phyloP scores from a whole-genome alignment of 352 stramenopile species.

The Pythium graminicola region DNA sequence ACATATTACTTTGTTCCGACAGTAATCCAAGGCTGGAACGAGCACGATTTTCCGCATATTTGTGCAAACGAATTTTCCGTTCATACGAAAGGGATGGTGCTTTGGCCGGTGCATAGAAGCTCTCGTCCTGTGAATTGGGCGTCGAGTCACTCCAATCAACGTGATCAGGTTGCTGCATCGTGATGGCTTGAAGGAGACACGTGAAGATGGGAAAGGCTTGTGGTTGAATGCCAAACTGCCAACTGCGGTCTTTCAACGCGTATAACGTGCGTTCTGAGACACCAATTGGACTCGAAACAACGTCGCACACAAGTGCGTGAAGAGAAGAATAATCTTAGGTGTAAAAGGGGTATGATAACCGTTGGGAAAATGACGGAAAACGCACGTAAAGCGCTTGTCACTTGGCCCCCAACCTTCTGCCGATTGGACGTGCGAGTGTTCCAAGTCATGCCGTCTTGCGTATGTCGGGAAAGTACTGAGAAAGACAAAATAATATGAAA shows the following conservation, averaged over 20 bases:
- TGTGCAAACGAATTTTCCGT: conserved; percentile 76
- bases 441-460: conserved; percentile 5
- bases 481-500: conserved; percentile 17
- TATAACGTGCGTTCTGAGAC: background rate
- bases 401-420: conserved; percentile 6
- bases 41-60: conserved; percentile 80
- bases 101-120: conserved; percentile 44
- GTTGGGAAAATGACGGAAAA: background rate
- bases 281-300: background rate
- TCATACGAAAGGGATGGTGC: conserved; percentile 79
- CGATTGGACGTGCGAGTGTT: background rate
- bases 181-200: background rate
- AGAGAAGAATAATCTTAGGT: background rate
- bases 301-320: background rate
- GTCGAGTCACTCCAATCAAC: conserved; percentile 64
- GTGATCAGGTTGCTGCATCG: conserved; percentile 14
- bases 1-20: conserved; percentile 60
- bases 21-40: conserved; percentile 71
- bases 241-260: background rate
- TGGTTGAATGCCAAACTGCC: too few species aligned
- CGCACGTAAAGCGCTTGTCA: background rate
- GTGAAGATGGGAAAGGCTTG: background rate
- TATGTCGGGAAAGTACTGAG: conserved; percentile 16
- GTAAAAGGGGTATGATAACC: background rate
- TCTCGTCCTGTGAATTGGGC: conserved; percentile 57